A percentile compares a stretch with the other conserved stretches of the same genome.
phyloP scores from a whole-genome alignment of 2,329 filamentous ascomycete species.

The Xylaria multiplex region DNA sequence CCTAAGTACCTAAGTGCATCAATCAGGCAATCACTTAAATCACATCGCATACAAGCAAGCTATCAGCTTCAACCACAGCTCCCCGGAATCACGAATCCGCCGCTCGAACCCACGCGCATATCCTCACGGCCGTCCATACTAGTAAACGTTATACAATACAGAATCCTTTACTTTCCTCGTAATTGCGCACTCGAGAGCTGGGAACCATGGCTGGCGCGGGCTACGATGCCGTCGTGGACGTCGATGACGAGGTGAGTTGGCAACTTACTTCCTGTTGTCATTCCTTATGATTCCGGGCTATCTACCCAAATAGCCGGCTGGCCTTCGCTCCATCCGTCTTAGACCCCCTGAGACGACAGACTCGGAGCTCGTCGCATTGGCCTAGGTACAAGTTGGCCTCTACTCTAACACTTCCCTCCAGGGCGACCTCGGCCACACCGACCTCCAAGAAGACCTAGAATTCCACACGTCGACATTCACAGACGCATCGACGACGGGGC shows the following conservation, averaged over 20 bases:
- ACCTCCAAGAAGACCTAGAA: conserved; percentile 98
- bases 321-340: no score
- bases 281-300: background rate
- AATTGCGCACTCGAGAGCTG: conserved; percentile 24
- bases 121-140: background rate
- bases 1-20: background rate
- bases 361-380: background rate
- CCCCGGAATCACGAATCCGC: conserved; percentile 23
- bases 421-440: conserved; percentile 97
- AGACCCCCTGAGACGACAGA: background rate
- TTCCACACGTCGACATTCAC: conserved; percentile 94
- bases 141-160: background rate
- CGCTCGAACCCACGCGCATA: conserved; percentile 3
- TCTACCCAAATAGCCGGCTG: background rate
- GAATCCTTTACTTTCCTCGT: background rate
- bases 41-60: conserved; percentile 2
- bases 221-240: conserved; percentile 97
- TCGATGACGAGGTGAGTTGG: conserved; percentile 85
- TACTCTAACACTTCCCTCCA: conserved; percentile 51
- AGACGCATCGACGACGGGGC: conserved; percentile 62
- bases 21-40: conserved; percentile 27
- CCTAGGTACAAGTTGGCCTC: background rate
- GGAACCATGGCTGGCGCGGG: conserved; percentile 79
- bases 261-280: background rate
- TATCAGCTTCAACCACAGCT: conserved; percentile 9